phyloP scores from a whole-genome alignment of 2,329 filamentous ascomycete species.

The Fusarium staphyleae region DNA sequence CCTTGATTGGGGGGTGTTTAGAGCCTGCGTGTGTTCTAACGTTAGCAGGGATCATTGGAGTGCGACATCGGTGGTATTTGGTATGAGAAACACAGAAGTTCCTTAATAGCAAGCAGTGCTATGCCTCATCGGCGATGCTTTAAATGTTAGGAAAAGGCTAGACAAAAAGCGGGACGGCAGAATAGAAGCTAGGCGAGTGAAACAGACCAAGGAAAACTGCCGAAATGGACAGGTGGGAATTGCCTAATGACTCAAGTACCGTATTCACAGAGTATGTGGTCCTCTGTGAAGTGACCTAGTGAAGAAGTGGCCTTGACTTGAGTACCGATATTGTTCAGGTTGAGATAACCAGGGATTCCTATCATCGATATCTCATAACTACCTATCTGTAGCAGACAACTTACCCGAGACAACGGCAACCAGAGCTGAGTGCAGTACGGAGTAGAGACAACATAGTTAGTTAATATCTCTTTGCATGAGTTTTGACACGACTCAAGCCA shows the following conservation, averaged over 20 bases:
- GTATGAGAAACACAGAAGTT: slow-evolving; percentile 4
- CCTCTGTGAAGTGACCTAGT: neutral
- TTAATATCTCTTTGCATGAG: slow-evolving; percentile 1
- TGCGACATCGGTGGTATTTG: slow-evolving; percentile 4
- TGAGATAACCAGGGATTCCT: slow-evolving; percentile 1
- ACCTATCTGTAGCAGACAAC: neutral
- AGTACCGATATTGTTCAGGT: slow-evolving; percentile 6
- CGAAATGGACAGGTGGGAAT: slow-evolving; percentile 22
- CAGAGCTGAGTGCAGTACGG: neutral
- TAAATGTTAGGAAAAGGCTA: slow-evolving; percentile 10
- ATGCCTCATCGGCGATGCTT: slow-evolving; percentile 21
- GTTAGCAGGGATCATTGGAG: slow-evolving; percentile 11
- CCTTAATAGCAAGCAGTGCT: slow-evolving; percentile 5
- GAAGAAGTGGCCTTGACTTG: too few species aligned
- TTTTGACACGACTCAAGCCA: slow-evolving; percentile 23
- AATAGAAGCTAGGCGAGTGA: slow-evolving; percentile 22
- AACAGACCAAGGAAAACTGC: slow-evolving; percentile 30
- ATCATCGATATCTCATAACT: neutral
- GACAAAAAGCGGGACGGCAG: slow-evolving; percentile 31
- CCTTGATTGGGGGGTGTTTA: slow-evolving; percentile 7
- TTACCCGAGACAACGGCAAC: neutral
- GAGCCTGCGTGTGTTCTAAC: slow-evolving; percentile 8
- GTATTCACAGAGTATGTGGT: slow-evolving; percentile 18
- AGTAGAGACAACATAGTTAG: neutral
- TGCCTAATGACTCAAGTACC: slow-evolving; percentile 34